phyloP scores from a whole-genome alignment of 352 stramenopile species.

The Pythium aristosporum region DNA sequence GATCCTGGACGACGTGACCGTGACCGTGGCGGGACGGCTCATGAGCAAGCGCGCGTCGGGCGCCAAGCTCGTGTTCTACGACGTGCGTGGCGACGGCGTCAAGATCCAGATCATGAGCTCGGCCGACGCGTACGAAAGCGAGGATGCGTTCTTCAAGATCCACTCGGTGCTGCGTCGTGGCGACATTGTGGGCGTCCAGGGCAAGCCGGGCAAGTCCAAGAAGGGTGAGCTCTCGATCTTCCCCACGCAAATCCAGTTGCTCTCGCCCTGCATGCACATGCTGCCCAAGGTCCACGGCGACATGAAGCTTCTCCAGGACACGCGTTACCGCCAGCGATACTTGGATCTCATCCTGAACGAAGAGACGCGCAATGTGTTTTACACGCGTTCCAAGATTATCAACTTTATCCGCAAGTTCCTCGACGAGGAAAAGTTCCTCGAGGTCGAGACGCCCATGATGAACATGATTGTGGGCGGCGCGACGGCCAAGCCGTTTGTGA shows the following conservation, averaged over 20 bases:
- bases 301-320: constrained; percentile 66
- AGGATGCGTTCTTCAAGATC: constrained; percentile 73
- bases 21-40: constrained; percentile 95
- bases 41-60: constrained; percentile 95
- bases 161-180: constrained; percentile 91
- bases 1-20: constrained; percentile 70
- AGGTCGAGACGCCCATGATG: constrained; percentile 99
- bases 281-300: constrained; percentile 75
- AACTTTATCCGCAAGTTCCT: constrained; percentile 92
- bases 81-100: constrained; percentile 92
- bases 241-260: constrained; percentile 71
- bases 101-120: constrained; percentile 98
- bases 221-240: constrained; percentile 98
- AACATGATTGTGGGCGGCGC: constrained; percentile 94
- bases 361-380: constrained; percentile 91
- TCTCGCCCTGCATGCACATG: constrained; percentile 87
- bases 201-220: constrained; percentile 96
- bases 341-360: constrained; percentile 97
- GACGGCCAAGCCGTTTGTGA: constrained; percentile 97
- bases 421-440: constrained; percentile 94
- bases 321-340: constrained; percentile 92
- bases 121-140: constrained; percentile 59
- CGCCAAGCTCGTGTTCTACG: constrained; percentile 98
- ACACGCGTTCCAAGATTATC: constrained; percentile 93
- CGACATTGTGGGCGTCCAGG: constrained; percentile 96